phyloP scores from a whole-genome alignment of 257 asterid genomes.

The Gardenia jasminoides region DNA sequence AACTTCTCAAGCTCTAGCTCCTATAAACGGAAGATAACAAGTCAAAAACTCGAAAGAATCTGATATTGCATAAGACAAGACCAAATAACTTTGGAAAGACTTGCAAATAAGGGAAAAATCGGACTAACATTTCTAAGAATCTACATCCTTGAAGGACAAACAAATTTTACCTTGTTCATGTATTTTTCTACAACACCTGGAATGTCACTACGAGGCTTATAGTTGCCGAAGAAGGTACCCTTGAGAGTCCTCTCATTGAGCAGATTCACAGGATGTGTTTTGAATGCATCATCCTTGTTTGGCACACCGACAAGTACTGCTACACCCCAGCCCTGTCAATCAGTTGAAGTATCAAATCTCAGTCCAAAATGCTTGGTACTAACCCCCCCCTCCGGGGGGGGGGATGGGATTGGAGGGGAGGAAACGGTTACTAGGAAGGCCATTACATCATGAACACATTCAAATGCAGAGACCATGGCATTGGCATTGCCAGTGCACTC shows the following conservation, averaged over 20 bases:
- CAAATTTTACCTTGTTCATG: constrained; percentile 56
- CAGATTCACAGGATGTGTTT: constrained; percentile 65
- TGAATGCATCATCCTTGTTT: constrained; percentile 61
- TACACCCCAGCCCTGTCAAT: constrained; percentile 84
- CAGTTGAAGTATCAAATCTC: no score
- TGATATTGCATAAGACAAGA: neutral
- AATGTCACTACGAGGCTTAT: constrained; percentile 70
- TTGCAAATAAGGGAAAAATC: neutral
- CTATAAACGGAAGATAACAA: constrained; percentile 6
- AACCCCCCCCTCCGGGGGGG: no score
- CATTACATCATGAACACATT: constrained; percentile 86
- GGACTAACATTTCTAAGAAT: neutral
- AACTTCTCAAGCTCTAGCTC: constrained; percentile 46
- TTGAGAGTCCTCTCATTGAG: constrained; percentile 80
- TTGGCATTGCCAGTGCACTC: constrained; percentile 79
- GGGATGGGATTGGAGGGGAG: no score
- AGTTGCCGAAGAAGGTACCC: constrained; percentile 88
- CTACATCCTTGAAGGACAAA: neutral
- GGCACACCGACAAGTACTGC: constrained; percentile 95
- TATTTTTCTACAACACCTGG: constrained; percentile 73
- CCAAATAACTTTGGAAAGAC: no score
- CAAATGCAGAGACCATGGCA: constrained; percentile 91
- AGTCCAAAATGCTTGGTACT: neutral
- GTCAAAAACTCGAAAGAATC: neutral
- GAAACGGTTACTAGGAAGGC: neutral